Evolutionary conservation across 768 basidiomycete genomes (phyloP).

Genomic region (Psilocybe tampanensis): DNA sequence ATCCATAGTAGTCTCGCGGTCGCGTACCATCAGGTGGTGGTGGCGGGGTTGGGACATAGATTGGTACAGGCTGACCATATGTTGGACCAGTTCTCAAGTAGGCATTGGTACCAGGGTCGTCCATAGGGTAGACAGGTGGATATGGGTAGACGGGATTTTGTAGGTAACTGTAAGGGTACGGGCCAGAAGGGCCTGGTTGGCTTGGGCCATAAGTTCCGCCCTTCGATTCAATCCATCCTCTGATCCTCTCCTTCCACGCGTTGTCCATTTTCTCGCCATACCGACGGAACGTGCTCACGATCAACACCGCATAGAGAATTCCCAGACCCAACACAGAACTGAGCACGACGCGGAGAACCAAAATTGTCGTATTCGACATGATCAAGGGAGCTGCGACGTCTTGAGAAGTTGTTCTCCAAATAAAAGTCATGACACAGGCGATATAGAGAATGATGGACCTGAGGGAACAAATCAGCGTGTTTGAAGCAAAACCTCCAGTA

Average conservation of each 20-base stretch:
- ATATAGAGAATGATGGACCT: slow-evolving; percentile 30
- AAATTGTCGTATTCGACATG: slow-evolving; percentile 8
- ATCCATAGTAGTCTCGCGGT: too few relatives aligned
- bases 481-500: background rate
- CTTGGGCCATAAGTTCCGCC: background rate
- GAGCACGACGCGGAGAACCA: slow-evolving; percentile 43
- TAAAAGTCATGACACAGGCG: slow-evolving; percentile 27
- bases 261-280: slow-evolving; percentile 48
- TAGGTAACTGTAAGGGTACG: background rate
- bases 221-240: slow-evolving; percentile 13
- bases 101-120: too few relatives aligned
- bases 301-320: slow-evolving; percentile 50
- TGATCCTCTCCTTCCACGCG: slow-evolving; percentile 25
- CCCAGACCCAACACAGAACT: slow-evolving; percentile 50
- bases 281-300: slow-evolving; percentile 53
- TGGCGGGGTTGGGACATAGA: too few relatives aligned
- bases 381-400: slow-evolving; percentile 25
- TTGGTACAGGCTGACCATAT: too few relatives aligned
- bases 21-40: too few relatives aligned
- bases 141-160: background rate
- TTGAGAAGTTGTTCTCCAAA: slow-evolving; percentile 28
- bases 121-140: background rate
- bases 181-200: too few relatives aligned
- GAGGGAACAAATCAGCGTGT: background rate
- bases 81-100: too few relatives aligned